Evolutionary conservation across 208 protist species (phyloP).

Genomic region (Eutreptiella sp.): DNA sequence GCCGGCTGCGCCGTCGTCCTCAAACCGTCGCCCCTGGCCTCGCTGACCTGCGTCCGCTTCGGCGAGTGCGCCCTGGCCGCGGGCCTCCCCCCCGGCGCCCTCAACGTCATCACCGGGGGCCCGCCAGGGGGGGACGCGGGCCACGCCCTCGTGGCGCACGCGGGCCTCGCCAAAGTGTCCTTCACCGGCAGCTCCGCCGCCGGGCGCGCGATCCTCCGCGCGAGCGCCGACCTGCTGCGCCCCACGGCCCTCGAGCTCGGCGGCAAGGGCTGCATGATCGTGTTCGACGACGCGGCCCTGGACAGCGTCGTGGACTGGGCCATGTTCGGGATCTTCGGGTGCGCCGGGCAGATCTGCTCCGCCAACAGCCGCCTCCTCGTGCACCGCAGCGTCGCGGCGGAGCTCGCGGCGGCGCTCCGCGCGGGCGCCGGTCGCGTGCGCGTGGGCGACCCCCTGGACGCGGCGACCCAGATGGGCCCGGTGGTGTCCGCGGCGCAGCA

Average conservation of each 20-base stretch:
- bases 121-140: conserved; percentile 52
- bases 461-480: conserved; percentile 48
- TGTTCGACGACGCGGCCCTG: conserved; percentile 76
- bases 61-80: conserved; percentile 59
- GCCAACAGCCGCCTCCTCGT: conserved; percentile 68
- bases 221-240: conserved; percentile 60
- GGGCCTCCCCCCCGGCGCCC: conserved; percentile 61
- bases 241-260: conserved; percentile 76
- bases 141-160: conserved; percentile 50
- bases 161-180: conserved; percentile 62
- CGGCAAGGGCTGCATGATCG: conserved; percentile 79
- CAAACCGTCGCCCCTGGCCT: conserved; percentile 73
- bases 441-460: conserved; percentile 63
- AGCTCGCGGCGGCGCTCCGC: conserved; percentile 49
- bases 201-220: conserved; percentile 56
- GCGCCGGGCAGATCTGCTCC: conserved; percentile 77
- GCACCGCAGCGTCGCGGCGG: conserved; percentile 52
- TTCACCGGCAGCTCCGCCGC: conserved; percentile 74
- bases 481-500: conserved; percentile 50
- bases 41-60: conserved; percentile 60
- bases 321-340: conserved; percentile 14
- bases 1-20: conserved; percentile 77
- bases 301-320: conserved; percentile 33
- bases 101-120: conserved; percentile 71
- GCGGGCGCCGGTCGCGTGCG: conserved; percentile 42